Evolutionary conservation across 1,284 basidiomycete species (phyloP).

Genomic region (Trichosporon ovoides): DNA sequence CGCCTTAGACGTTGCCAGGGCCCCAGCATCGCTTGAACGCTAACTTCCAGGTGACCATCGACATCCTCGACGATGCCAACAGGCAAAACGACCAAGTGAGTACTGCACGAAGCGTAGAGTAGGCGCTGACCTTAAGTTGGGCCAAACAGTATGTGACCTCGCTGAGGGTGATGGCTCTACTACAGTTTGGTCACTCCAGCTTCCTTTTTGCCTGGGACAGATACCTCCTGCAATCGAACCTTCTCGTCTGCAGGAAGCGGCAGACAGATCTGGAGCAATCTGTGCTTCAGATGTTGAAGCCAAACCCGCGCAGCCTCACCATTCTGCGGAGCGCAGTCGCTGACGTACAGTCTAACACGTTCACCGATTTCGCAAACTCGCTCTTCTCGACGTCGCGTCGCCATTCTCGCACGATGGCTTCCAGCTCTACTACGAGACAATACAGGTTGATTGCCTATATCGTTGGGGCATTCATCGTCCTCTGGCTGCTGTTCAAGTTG

Average conservation of each 20-base stretch:
- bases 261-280: too few species aligned
- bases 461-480: conserved; percentile 33
- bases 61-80: conserved; percentile 46
- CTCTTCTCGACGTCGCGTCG: conserved; percentile 46
- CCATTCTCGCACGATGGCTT: conserved; percentile 41
- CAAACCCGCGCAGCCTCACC: not conserved
- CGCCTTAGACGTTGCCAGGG: not conserved
- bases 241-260: too few species aligned
- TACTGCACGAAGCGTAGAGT: not conserved
- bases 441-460: conserved; percentile 44
- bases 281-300: too few species aligned
- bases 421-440: conserved; percentile 39
- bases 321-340: not conserved
- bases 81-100: conserved; percentile 45
- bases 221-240: too few species aligned
- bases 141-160: not conserved
- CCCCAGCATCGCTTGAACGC: not conserved
- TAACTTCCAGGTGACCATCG: conserved; percentile 44
- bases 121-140: conserved; percentile 13
- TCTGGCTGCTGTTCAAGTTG: conserved; percentile 42
- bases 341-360: conserved; percentile 36
- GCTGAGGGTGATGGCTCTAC: not conserved
- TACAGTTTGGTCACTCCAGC: not conserved
- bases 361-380: conserved; percentile 42
- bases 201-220: not conserved